These are phyloP conservation scores for Lodderomyces metapsilosis DNA, from an alignment of 1,139 yeast genomes.

Conservation along the genomic window DNA sequence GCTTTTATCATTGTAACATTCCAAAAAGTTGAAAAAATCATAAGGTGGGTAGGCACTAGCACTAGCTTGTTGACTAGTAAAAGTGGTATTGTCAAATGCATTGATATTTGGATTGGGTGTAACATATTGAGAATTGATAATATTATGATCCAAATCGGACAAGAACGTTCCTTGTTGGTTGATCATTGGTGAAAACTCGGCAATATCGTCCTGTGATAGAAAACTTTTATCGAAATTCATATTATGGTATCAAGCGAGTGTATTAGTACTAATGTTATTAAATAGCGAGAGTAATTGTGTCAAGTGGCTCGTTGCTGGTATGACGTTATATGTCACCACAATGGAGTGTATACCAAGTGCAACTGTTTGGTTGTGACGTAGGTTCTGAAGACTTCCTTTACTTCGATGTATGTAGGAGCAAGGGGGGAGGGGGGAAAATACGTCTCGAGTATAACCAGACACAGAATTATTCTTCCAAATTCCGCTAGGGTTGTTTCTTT, in stretches of 20 bases:
- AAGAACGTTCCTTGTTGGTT: constrained; percentile 5
- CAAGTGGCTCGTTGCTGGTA: no score
- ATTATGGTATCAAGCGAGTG: not conserved
- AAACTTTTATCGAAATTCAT: constrained; percentile 4
- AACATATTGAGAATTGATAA: constrained; percentile 1
- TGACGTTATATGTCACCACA: no score
- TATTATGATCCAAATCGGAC: constrained; percentile 2
- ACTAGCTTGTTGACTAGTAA: not conserved
- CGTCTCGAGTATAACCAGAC: no score
- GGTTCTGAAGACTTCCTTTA: no score
- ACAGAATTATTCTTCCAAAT: no score
- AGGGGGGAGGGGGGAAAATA: no score
- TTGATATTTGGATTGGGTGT: constrained; percentile 8
- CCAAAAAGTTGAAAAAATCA: constrained; percentile 9
- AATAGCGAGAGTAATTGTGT: not conserved
- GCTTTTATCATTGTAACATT: not conserved
- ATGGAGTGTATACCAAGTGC: no score
- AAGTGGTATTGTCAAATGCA: not conserved
- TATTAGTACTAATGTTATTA: not conserved
- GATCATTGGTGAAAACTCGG: constrained; percentile 8
- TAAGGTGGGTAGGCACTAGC: constrained; percentile 6
- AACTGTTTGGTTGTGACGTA: no score
- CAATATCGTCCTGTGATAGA: constrained; percentile 3
- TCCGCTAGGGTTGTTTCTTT: no score
- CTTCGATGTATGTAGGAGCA: no score